Base-by-base conservation (phyloP, 208 protist species). In the Leptomonas pyrrhocoris region DNA sequence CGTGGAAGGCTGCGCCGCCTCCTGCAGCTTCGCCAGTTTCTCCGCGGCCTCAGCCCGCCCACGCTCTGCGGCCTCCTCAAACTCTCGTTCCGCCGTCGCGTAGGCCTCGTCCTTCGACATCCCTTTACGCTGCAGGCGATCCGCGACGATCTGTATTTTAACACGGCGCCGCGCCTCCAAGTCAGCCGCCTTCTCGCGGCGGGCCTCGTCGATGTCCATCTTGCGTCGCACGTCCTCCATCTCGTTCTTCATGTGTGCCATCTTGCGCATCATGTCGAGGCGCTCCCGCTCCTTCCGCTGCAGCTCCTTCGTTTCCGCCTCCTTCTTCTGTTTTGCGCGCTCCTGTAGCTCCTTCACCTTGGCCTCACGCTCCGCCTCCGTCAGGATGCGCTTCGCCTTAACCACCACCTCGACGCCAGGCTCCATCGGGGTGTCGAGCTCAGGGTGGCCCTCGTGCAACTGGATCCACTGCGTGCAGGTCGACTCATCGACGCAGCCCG, bases 391-490 rank as follows among this genome's bases (percentile, higher is more conserved):
- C 51, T 88, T 89, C 21, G 65, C 69, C 59, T 84, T 86, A 8
- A 96, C 64, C 23, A 76, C 58, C 28, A 96, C 91, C 49, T 87
- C 73, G 49, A 93, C 85, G 36, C 86, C 86, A 16, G 78, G 68
- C 31, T 79, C 84, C 27, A 96, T 77, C 34, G 91, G 81, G 1
- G 87, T 92, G 72, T 96, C 86, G 7, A 96, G 86, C 38, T 96
- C 88, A 5, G 91, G 82, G 65, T 94, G 86, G 11, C 80, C 88
- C 54, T 82, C 76, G 74, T 96, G 91, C 91, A 96, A 88, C 8
- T 74, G 74, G n/a, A 96, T 87, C 89, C 91, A 96, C 74, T 89
- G 79, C 25, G 79, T 85, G 71, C 88, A 96, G 45, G 88, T 93
- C 18, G 59, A 43, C 58, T 90, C 86, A 61, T 96, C 79, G 40